Conservation (phyloP, 2,329 filamentous ascomycete genomes). For the Chaetomium sp. region DNA sequence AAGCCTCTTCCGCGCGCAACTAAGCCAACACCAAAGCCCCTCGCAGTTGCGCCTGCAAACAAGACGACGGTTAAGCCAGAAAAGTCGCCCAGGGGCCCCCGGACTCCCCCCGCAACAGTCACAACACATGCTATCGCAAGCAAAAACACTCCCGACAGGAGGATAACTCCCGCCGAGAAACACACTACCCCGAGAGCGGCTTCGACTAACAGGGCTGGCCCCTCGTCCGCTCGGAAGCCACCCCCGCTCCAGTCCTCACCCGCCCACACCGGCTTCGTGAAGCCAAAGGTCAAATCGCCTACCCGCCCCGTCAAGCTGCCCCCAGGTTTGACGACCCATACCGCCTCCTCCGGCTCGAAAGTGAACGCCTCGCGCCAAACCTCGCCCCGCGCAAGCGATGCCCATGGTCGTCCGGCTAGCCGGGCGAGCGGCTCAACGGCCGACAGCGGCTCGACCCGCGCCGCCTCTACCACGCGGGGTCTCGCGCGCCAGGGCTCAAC, state of each 20-base stretch:
- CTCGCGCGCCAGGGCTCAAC: constrained; percentile 42
- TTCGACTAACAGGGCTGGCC: constrained; percentile 27
- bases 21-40: constrained; percentile 26
- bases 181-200: constrained; percentile 26
- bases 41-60: constrained; percentile 21
- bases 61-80: constrained; percentile 30
- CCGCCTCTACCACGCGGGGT: constrained; percentile 25
- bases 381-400: constrained; percentile 34
- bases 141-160: constrained; percentile 33
- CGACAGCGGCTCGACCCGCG: constrained; percentile 19
- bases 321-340: constrained; percentile 61
- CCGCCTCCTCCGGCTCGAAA: constrained; percentile 62
- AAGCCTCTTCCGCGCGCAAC: constrained; percentile 14
- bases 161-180: constrained; percentile 29
- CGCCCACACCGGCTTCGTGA: constrained; percentile 41
- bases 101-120: constrained; percentile 29
- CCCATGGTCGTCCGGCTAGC: constrained; percentile 39
- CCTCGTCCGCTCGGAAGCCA: constrained; percentile 38
- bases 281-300: constrained; percentile 60
- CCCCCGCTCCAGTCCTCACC: constrained; percentile 37
- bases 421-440: constrained; percentile 35
- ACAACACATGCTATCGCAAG: constrained; percentile 20
- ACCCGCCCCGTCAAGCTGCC: constrained; percentile 63
- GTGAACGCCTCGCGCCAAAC: constrained; percentile 36
- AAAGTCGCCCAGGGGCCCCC: constrained; percentile 38